phyloP scores from a whole-genome alignment of 306 rosid genomes.

The Vigna nakashimae region DNA sequence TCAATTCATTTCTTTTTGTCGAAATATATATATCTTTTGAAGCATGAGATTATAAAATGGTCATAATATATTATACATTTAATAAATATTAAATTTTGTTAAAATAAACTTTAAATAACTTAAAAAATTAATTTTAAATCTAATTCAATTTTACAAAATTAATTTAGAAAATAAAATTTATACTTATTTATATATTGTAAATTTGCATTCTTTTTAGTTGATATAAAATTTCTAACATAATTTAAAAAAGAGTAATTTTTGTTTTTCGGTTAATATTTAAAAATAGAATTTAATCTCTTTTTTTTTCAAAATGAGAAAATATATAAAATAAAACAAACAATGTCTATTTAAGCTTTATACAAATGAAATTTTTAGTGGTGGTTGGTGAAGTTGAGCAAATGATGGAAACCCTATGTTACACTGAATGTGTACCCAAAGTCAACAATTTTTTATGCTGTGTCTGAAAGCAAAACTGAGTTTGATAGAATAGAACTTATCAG shows the following conservation, averaged over 20 bases:
- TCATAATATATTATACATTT: too few relatives aligned
- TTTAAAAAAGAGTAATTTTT: too few relatives aligned
- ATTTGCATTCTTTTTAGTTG: too few relatives aligned
- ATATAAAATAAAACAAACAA: neutral
- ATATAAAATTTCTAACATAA: too few relatives aligned
- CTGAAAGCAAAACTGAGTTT: constrained; percentile 35
- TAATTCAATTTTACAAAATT: too few relatives aligned
- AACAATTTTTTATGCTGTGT: constrained; percentile 43
- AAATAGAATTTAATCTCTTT: neutral
- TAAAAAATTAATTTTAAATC: too few relatives aligned
- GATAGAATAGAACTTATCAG: neutral
- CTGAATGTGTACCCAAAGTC: constrained; percentile 29
- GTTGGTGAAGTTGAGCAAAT: neutral
- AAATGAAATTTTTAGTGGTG: neutral
- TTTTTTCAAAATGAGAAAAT: neutral
- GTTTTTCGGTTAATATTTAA: neutral
- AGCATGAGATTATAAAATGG: too few relatives aligned
- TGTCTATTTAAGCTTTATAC: neutral
- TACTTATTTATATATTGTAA: too few relatives aligned
- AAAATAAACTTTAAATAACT: too few relatives aligned
- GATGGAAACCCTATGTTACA: constrained; percentile 5
- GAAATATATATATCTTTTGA: too few relatives aligned
- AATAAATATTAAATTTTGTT: too few relatives aligned
- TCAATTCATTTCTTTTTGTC: too few relatives aligned
- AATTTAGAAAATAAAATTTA: rapidly evolving